Evolutionary conservation across 768 basidiomycete genomes (phyloP), one percentile per base, ranked within the genome.

Genomic region (Suillus weaverae): DNA sequence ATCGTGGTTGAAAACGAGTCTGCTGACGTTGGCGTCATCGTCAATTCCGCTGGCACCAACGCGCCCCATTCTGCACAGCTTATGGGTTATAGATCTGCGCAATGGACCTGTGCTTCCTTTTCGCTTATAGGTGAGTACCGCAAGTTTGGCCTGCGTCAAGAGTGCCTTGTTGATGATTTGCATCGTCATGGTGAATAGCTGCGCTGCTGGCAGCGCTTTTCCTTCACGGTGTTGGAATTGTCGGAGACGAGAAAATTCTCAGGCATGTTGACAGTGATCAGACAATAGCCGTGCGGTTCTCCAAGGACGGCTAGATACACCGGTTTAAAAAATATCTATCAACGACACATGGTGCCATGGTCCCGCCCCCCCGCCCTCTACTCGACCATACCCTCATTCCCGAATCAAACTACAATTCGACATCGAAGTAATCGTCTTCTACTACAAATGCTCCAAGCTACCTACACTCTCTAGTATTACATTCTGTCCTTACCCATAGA

Each of bases 61-160:
- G 74, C 78, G 35, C 79, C 80, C 0, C 54, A 9, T 18, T 43
- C 70, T 0, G 80, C 83, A 7, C 76, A 81, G 64, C 75, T 90
- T 14, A 61, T 69, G 30, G 85, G 84, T 43, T 93, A 90, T 72
- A 77, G 79, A 48, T 81, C 84, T 26, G 89, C 89, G 3, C 83
- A 88, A 68, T 93, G 90, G 89, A 81, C 83, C 0, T 74, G 76
- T 6, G 86, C 87, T 66, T 85, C 81, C 10, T 66, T 92, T 72
- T 84, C 86, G 5, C 73, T 86, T 43, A 68, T 86, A 35, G 86
- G 89, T 88, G 69, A 32, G 82, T 75, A 38, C 5, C 11, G 18
- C 22, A 3, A 53, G 20, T 48, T 26, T 2, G 11, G 16, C 36
- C 46, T 44, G 13, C 38, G 11, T 32, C 32, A 5, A 13, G 35